Base-by-base conservation (phyloP, 805 yeast genomes). In the Pichia deserticola region DNA sequence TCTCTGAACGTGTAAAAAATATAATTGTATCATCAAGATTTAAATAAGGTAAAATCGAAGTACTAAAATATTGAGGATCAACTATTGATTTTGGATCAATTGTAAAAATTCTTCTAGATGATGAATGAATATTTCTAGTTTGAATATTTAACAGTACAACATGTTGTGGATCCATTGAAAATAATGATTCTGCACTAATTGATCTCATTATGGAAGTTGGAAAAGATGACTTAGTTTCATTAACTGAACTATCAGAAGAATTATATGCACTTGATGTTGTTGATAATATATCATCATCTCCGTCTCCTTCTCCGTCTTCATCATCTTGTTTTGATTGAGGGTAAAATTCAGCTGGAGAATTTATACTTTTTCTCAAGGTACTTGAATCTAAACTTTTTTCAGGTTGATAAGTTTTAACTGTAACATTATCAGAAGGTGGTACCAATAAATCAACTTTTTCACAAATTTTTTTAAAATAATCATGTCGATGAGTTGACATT, bases 1-100 rank as follows among this genome's bases (percentile, higher is more conserved):
- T 12, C 8, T 20, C 20, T 12, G 50, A 45, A 44, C 51, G 45
- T 1, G 56, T 45, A 35, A 53, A 53, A 7, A 48, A 39, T 3
- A 53, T 45, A 36, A 53, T 29, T 20, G 39, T 48, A 35, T 44
- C 27, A 25, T 48, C 33, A 34, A 36, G 28, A 11, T 32, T 28
- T 9, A 46, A 33, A 12, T 41, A 44, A n/a, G 49, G 51, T n/a
- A 53, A 20, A 32, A 51, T 41, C 3, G 47, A 28, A 9, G 45
- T 25, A 29, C 20, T 13, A 47, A 36, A 38, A 40, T 27, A 28
- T 44, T n/a, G 11, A 33, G 44, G 28, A 36, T 44, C 40, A 7
- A 13, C 8, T 10, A 40, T 29, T 4, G 13, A 32, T 9, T 8
- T 20, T 11, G 51, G 51, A 35, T 43, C 37, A 3, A 48, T 40